Base-by-base conservation (phyloP, 139 green algal species). In the Monoraphidium neglectum region DNA sequence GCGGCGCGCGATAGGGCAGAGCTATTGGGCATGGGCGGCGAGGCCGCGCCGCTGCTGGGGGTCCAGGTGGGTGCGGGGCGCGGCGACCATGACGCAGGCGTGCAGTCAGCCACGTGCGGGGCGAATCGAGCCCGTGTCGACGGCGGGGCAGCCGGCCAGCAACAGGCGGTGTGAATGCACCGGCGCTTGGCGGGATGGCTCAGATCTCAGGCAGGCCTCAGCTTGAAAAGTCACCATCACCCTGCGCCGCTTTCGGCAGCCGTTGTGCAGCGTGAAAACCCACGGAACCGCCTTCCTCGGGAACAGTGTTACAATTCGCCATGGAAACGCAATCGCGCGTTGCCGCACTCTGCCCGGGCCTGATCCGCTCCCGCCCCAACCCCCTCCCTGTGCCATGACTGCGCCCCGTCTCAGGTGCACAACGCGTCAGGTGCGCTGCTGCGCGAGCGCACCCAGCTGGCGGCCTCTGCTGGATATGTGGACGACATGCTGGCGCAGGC, bases 401-500 rank as follows among this genome's bases (percentile, higher is more conserved):
- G n/a, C n/a, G n/a, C 32, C 40, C 53, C 70, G 13, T 21, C 67
- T 6, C 76, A 86, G 80, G 77, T 89, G 43, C 76, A 86, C 16
- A 77, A 70, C 49, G 74, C 86, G 8, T 83, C 73, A 15, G 90
- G 90, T 0, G 80, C 86, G 46, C 79, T 97, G 64, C 87, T 98
- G 81, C 86, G 94, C 2, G 94, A 98, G 82, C 84, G 94, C 0
- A 28, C 57, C 6, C 26, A 37, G 57, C 57, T 65, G n/a, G 6
- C 24, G 21, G 24, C 21, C 26, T 12, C 68, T 59, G 23, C 59
- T 60, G 12, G 77, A 69, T 83, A 90, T 81, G 72, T 97, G 37
- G 94, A 98, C 80, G 92, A 97, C 26, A 89, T 97, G 10, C 84
- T 98, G 38, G 87, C 83, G 6, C 87, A 89, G 37, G 94, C 94